Conservation (phyloP, 192 early-diverging fungal species). For the Podila verticillata region DNA sequence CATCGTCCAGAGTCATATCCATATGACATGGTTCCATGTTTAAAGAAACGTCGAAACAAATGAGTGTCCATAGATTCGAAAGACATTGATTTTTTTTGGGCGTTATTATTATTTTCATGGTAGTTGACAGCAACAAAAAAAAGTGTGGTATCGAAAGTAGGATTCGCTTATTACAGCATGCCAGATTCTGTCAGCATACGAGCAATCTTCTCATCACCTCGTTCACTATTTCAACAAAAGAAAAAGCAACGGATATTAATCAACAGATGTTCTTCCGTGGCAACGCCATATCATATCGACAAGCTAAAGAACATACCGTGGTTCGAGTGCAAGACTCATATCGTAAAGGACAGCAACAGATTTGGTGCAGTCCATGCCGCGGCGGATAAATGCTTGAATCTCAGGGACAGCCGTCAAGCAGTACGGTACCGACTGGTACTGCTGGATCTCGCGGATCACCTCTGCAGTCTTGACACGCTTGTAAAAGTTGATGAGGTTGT, state of each 20-base stretch:
- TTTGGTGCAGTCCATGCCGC: slow-evolving; percentile 71
- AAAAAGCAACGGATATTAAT: neutral
- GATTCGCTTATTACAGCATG: slow-evolving; percentile 42
- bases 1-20: no score
- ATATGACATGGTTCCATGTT: no score
- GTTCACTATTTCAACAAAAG: slow-evolving; percentile 53
- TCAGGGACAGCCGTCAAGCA: slow-evolving; percentile 79
- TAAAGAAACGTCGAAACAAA: no score
- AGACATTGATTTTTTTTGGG: no score
- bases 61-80: no score
- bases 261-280: neutral
- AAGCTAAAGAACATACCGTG: slow-evolving; percentile 55
- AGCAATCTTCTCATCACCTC: slow-evolving; percentile 79
- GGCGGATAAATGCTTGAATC: slow-evolving; percentile 82
- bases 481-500: slow-evolving; percentile 89
- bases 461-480: slow-evolving; percentile 89
- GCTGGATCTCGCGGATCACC: slow-evolving; percentile 88
- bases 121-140: neutral
- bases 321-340: slow-evolving; percentile 83
- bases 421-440: slow-evolving; percentile 88
- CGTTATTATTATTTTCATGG: no score
- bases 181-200: slow-evolving; percentile 78
- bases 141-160: neutral
- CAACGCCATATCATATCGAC: neutral
- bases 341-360: slow-evolving; percentile 81